Evolutionary conservation across 1,139 yeast genomes (phyloP).

Genomic region (Candida sanyaensis): DNA sequence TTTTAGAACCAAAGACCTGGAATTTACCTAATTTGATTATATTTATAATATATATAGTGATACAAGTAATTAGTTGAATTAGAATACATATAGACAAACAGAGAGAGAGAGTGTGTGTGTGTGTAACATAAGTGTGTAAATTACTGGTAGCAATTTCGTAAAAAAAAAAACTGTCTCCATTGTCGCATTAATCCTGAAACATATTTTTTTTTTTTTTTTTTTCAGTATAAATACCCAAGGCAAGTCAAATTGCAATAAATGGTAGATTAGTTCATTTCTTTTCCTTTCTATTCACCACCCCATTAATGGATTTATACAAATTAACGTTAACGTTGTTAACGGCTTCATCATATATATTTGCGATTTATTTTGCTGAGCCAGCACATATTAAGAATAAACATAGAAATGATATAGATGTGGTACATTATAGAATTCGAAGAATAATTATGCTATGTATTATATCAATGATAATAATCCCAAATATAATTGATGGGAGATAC

Average conservation of each 20-base stretch:
- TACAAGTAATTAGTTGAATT: background rate
- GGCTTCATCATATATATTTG: constrained; percentile 45
- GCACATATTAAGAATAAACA: constrained; percentile 20
- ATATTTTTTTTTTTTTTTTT: background rate
- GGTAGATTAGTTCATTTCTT: too few relatives aligned
- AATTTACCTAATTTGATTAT: too few relatives aligned
- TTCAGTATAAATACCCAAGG: too few relatives aligned
- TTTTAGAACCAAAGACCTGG: constrained; percentile 4
- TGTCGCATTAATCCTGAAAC: background rate
- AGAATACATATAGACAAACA: background rate
- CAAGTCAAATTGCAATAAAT: too few relatives aligned
- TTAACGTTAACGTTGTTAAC: constrained; percentile 21
- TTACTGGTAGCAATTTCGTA: background rate
- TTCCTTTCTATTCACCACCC: too few relatives aligned
- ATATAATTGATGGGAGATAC: constrained; percentile 16
- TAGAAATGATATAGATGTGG: constrained; percentile 49
- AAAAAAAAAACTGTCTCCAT: background rate
- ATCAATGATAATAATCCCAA: constrained; percentile 30
- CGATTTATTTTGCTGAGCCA: constrained; percentile 36
- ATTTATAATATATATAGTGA: background rate
- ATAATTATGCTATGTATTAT: constrained; percentile 33
- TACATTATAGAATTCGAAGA: constrained; percentile 38
- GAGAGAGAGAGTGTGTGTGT: background rate
- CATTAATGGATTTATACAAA: background rate
- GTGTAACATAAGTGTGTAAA: background rate